phyloP scores from a whole-genome alignment of 306 rosid genomes.

The Urtica urens region DNA sequence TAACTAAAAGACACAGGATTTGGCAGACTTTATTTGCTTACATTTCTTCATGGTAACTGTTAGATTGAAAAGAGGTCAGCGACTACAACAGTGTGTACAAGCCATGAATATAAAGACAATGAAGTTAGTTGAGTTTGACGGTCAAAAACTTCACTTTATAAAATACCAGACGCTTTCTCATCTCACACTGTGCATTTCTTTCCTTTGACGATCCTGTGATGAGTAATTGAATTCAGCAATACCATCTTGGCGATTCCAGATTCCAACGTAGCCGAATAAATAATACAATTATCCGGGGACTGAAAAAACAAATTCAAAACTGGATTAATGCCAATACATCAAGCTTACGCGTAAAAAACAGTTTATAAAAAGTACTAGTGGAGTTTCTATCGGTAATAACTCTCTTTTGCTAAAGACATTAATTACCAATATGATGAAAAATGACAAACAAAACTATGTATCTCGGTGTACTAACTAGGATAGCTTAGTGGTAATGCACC shows the following conservation, averaged over 20 bases:
- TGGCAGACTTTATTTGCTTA: background rate
- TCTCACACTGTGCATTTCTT: background rate
- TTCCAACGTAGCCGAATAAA: background rate
- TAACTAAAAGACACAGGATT: background rate
- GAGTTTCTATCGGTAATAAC: no score
- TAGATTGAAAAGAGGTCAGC: background rate
- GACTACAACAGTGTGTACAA: background rate
- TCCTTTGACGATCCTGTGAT: background rate
- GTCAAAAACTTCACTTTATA: background rate
- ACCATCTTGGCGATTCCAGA: background rate
- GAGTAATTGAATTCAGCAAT: slow-evolving; percentile 1
- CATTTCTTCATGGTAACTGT: background rate
- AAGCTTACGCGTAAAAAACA: no score
- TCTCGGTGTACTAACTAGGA: no score
- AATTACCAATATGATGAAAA: no score
- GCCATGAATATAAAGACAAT: background rate
- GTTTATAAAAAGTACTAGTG: no score
- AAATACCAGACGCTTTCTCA: slow-evolving; percentile 1
- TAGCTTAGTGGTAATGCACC: no score
- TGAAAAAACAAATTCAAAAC: background rate
- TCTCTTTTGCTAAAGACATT: no score
- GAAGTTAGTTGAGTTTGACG: background rate
- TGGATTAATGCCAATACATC: no score
- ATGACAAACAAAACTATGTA: no score
- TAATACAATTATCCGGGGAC: background rate